phyloP scores from a whole-genome alignment of 192 early-diverging fungal species.

The Cladochytrium replicatum region DNA sequence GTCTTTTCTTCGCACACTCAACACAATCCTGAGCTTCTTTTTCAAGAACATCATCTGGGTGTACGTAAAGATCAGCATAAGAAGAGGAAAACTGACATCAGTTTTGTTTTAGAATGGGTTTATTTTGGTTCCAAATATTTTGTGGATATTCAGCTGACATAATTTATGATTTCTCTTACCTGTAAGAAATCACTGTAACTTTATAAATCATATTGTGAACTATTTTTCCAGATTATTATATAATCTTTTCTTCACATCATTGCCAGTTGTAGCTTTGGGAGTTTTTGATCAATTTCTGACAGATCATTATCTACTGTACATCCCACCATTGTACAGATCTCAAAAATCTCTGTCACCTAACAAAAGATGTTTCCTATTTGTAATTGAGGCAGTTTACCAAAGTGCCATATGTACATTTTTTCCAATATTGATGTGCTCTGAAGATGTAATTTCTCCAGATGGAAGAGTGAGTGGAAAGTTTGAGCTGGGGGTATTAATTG shows the following conservation, averaged over 20 bases:
- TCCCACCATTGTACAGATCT: slow-evolving; percentile 78
- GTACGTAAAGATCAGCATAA: slow-evolving; percentile 12
- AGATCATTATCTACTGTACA: slow-evolving; percentile 49
- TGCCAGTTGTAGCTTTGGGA: slow-evolving; percentile 56
- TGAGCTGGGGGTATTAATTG: slow-evolving; percentile 59
- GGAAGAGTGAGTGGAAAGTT: slow-evolving; percentile 11
- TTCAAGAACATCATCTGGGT: slow-evolving; percentile 89
- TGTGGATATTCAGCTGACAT: slow-evolving; percentile 72
- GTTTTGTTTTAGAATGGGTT: slow-evolving; percentile 45
- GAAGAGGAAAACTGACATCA: not conserved
- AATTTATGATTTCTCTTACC: slow-evolving; percentile 79
- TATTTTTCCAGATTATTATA: slow-evolving; percentile 48
- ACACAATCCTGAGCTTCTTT: slow-evolving; percentile 86
- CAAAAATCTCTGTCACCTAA: too few species aligned
- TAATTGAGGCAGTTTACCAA: too few species aligned
- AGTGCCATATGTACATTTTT: too few species aligned
- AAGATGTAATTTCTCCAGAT: too few species aligned
- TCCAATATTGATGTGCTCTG: too few species aligned
- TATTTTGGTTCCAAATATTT: slow-evolving; percentile 88
- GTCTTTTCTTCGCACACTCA: slow-evolving; percentile 75
- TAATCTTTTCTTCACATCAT: slow-evolving; percentile 78
- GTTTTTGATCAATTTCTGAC: slow-evolving; percentile 80
- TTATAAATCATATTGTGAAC: slow-evolving; percentile 1
- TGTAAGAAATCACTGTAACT: slow-evolving; percentile 20
- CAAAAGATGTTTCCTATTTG: too few species aligned